These are phyloP conservation scores for Collariella sp. DNA, from an alignment of 495 filamentous ascomycete species.

Conservation along the genomic window DNA sequence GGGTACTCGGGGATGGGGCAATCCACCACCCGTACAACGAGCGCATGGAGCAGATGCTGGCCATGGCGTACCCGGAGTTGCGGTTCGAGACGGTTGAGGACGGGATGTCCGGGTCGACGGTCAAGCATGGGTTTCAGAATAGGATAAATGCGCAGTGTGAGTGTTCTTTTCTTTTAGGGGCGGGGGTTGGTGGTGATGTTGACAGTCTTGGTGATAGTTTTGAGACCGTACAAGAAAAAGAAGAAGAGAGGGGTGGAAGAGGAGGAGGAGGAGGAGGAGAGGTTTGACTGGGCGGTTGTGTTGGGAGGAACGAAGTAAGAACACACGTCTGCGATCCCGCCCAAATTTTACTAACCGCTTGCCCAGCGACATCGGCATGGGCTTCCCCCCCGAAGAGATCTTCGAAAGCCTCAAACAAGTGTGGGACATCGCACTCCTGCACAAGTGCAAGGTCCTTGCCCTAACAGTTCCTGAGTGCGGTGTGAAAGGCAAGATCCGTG, in stretches of 20 bases:
- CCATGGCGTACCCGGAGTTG: conserved; percentile 31
- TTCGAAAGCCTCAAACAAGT: conserved; percentile 32
- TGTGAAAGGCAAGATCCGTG: conserved; percentile 8
- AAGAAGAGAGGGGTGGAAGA: conserved; percentile 1
- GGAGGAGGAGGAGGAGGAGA: conserved; percentile 5
- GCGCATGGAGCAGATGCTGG: conserved; percentile 31
- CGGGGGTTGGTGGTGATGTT: not conserved
- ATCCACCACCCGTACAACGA: conserved; percentile 45
- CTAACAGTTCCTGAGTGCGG: conserved; percentile 51
- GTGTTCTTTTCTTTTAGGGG: conserved; percentile 6
- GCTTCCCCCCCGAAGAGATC: conserved; percentile 28
- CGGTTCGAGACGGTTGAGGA: conserved; percentile 30
- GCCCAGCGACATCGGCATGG: conserved; percentile 38
- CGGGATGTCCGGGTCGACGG: conserved; percentile 45
- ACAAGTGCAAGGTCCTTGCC: conserved; percentile 46
- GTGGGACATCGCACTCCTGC: conserved; percentile 40
- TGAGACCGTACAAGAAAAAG: not conserved
- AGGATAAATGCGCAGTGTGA: conserved; percentile 41
- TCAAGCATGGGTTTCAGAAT: conserved; percentile 37
- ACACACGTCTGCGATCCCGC: not conserved
- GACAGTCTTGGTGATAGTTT: too few species aligned
- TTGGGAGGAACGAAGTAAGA: conserved; percentile 53
- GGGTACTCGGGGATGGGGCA: conserved; percentile 44
- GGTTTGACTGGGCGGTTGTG: conserved; percentile 41
- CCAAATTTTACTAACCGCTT: not conserved